Base-by-base conservation (phyloP, 345 rosid genomes). In the Isatis tinctoria region DNA sequence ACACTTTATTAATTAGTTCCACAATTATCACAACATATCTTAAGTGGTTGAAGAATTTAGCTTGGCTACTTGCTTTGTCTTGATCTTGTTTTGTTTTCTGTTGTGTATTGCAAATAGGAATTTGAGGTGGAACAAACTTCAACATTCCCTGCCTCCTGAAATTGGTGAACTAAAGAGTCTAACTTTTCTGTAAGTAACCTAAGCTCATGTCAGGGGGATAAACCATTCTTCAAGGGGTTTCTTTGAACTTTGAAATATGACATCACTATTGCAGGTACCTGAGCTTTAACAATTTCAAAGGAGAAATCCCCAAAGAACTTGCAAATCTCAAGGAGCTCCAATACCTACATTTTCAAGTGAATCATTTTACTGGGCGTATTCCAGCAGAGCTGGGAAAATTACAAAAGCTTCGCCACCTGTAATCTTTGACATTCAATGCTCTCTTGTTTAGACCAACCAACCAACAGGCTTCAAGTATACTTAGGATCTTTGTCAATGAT, bases 121-220 rank as follows among this genome's bases (percentile, higher is more conserved):
- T 78, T 78, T 90, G 83, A 87, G 96, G 68, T 90, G 91, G 93
- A 90, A 90, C 73, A 88, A 90, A 58, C 86, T 90, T 69, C 92
- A 88, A 75, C 86, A 88, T 78, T 84, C 27, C 49, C 77, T 90
- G 81, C 97, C 92, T 82, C 82, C 89, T 37, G 92, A 90, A 76
- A 81, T 90, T 57, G 91, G 93, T 60, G 89, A 82, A 58, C 77
- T 90, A 52, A 90, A 88, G 86, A 88, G 88, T 43, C 79, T 90
- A 16, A 87, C 90, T 12, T 89, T 78, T 81, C 82, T 90, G 91
- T 86, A 72, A 90, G 88, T 84, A 8, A 52, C 32, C 20, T 8
- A 18, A 33, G 16, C 26, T 53, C 41, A 63, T 62, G 10, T 56
- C 41, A 12, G 8, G 10, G 53, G n/a, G 62, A 32, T 65, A n/a